phyloP scores from a whole-genome alignment of 2,329 filamentous ascomycete genomes.

The Colletotrichum orchidophilum region DNA sequence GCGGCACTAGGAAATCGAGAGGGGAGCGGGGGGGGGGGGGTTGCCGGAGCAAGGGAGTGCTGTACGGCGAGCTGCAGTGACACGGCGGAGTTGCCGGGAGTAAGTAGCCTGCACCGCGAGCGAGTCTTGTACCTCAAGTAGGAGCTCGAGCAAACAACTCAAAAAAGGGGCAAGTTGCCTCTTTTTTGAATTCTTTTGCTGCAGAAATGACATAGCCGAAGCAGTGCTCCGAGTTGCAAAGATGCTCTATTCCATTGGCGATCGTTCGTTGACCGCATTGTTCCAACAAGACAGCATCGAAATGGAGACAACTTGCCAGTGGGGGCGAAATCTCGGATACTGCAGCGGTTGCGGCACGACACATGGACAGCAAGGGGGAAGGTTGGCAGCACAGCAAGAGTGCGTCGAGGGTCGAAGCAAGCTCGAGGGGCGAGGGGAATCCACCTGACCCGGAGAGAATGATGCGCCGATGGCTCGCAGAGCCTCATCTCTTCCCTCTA shows the following conservation, averaged over 20 bases:
- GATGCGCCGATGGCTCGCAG: neutral
- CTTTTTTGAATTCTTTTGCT: too few relatives aligned
- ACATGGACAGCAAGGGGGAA: neutral
- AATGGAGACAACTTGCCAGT: neutral
- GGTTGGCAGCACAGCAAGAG: neutral
- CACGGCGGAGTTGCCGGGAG: neutral
- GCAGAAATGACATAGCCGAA: neutral
- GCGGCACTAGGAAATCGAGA: neutral
- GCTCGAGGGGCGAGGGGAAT: neutral
- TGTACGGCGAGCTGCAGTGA: conserved; percentile 20
- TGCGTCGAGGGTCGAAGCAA: neutral
- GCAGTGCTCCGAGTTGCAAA: neutral
- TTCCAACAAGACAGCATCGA: neutral
- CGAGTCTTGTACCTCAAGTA: neutral
- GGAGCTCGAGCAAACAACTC: neutral
- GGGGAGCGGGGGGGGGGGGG: conserved; percentile 5
- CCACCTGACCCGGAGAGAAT: neutral
- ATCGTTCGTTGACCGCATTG: neutral
- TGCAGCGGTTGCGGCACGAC: neutral
- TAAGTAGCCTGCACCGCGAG: neutral
- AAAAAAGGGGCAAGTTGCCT: neutral
- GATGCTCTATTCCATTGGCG: neutral
- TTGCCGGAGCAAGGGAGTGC: conserved; percentile 3
- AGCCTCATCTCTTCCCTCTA: neutral
- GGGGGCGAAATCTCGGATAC: neutral